Percentiles rank a stretch among this genome's conserved stretches.
These are phyloP conservation scores for Xylaria cubensis DNA, from an alignment of 495 filamentous ascomycete species.

Conservation along the genomic window DNA sequence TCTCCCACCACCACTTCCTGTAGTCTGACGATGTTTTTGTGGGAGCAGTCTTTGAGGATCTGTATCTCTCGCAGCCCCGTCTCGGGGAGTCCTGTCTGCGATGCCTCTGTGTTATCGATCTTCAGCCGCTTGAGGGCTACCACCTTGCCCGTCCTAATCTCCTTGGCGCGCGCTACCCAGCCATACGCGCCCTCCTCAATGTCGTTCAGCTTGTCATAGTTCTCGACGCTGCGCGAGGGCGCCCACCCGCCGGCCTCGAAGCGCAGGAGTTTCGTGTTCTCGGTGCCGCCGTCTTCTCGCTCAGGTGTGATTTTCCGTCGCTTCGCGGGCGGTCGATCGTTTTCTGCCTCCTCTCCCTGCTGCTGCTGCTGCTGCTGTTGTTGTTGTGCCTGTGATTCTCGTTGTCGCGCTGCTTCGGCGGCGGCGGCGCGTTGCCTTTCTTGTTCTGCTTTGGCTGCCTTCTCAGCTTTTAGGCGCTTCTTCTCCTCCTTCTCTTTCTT, in stretches of 20 bases:
- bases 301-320: slow-evolving; percentile 58
- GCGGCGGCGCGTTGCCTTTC: slow-evolving; percentile 41
- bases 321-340: slow-evolving; percentile 58
- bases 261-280: slow-evolving; percentile 62
- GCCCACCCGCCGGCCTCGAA: slow-evolving; percentile 75
- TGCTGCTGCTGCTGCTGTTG: slow-evolving; percentile 38
- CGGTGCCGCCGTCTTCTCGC: slow-evolving; percentile 37
- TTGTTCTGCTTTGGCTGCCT: slow-evolving; percentile 75
- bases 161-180: slow-evolving; percentile 86
- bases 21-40: slow-evolving; percentile 64
- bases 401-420: slow-evolving; percentile 47
- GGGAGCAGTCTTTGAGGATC: slow-evolving; percentile 57
- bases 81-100: slow-evolving; percentile 81
- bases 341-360: slow-evolving; percentile 40
- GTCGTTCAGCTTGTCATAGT: slow-evolving; percentile 91
- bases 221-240: slow-evolving; percentile 80
- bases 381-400: slow-evolving; percentile 48
- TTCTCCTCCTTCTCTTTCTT: slow-evolving; percentile 92
- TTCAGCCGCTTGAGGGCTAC: slow-evolving; percentile 96
- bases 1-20: slow-evolving; percentile 87
- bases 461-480: slow-evolving; percentile 83
- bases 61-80: slow-evolving; percentile 89
- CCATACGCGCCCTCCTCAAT: slow-evolving; percentile 98
- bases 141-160: slow-evolving; percentile 79
- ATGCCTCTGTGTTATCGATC: slow-evolving; percentile 73